Conservation (phyloP, 1,139 yeast genomes). For the Hanseniaspora gamundiae region DNA sequence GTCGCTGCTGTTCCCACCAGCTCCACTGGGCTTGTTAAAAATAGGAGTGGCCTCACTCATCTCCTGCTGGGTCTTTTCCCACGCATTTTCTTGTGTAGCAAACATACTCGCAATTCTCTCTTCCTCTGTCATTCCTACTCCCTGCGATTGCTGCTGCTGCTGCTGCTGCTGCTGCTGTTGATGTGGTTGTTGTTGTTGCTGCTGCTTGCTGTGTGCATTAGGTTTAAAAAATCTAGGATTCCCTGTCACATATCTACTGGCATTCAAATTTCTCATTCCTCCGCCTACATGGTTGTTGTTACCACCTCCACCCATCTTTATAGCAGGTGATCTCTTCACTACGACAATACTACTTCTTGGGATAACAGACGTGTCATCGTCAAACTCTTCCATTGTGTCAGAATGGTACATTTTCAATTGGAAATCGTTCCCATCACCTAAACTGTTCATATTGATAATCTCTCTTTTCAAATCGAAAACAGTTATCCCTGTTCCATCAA, state of each 20-base stretch:
- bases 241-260: constrained; percentile 77
- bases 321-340: constrained; percentile 70
- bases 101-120: constrained; percentile 86
- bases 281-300: constrained; percentile 71
- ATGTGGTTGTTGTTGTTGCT: constrained; percentile 14
- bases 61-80: constrained; percentile 90
- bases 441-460: constrained; percentile 66
- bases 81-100: constrained; percentile 80
- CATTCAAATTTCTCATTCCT: constrained; percentile 45
- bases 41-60: constrained; percentile 69
- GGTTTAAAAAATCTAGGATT: constrained; percentile 46
- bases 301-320: constrained; percentile 47
- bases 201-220: constrained; percentile 14
- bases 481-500: constrained; percentile 93
- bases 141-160: constrained; percentile 13
- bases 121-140: constrained; percentile 54
- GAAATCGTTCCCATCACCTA: constrained; percentile 78
- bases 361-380: constrained; percentile 71
- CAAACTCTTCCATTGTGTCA: constrained; percentile 71
- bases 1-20: constrained; percentile 5
- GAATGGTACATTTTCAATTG: constrained; percentile 56
- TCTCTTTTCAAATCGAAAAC: constrained; percentile 91
- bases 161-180: constrained; percentile 15
- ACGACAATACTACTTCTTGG: constrained; percentile 80
- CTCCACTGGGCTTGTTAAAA: constrained; percentile 32